Percentiles rank a stretch among this genome's conserved stretches.
Evolutionary conservation across 2,329 filamentous ascomycete species (phyloP).

Genomic region (Parascedosporium putredinis): DNA sequence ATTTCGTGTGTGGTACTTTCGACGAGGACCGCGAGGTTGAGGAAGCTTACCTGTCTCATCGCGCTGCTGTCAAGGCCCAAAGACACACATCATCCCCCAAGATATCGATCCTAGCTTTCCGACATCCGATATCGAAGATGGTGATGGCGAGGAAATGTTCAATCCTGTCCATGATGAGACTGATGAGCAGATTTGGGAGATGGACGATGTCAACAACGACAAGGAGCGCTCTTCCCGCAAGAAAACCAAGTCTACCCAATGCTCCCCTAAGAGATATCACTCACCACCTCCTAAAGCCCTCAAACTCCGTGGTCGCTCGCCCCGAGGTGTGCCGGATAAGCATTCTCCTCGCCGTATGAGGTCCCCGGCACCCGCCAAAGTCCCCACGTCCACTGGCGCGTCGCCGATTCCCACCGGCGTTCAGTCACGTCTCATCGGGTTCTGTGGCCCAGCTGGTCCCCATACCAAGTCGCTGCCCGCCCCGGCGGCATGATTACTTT

Average conservation of each 20-base stretch:
- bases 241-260: conserved; percentile 36
- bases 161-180: conserved; percentile 49
- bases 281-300: conserved; percentile 29
- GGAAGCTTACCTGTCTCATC: conserved; percentile 78
- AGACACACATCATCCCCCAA: conserved; percentile 77
- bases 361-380: conserved; percentile 54
- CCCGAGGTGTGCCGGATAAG: conserved; percentile 45
- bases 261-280: conserved; percentile 29
- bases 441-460: conserved; percentile 51
- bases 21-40: conserved; percentile 95
- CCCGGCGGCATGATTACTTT: conserved; percentile 53
- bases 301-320: conserved; percentile 40
- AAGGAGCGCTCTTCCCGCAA: conserved; percentile 34
- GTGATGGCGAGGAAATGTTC: conserved; percentile 62
- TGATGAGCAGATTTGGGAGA: conserved; percentile 58
- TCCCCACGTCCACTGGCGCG: neutral
- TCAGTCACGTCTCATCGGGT: conserved; percentile 26
- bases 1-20: conserved; percentile 96
- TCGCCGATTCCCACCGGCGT: conserved; percentile 26
- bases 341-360: conserved; percentile 61
- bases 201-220: conserved; percentile 55
- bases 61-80: conserved; percentile 74
- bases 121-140: conserved; percentile 81
- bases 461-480: conserved; percentile 82
- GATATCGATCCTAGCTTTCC: conserved; percentile 98